These are phyloP conservation scores for Meyerozyma sp. DNA, from an alignment of 1,139 yeast species.

Conservation along the genomic window DNA sequence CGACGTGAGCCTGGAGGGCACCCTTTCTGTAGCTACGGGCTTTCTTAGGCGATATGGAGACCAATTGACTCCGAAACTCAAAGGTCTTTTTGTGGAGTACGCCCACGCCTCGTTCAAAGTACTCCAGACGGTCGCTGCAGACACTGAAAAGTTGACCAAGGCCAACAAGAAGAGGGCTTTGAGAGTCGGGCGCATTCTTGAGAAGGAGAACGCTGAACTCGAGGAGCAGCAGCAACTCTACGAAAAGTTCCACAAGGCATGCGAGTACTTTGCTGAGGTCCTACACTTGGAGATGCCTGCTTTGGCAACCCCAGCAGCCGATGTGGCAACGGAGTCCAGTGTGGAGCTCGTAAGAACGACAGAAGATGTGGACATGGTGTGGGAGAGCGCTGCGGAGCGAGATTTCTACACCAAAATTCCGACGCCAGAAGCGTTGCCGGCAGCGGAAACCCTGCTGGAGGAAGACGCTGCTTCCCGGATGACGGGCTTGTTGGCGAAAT, in stretches of 20 bases:
- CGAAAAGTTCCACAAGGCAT: slow-evolving; percentile 41
- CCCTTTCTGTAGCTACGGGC: slow-evolving; percentile 42
- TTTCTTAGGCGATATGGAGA: slow-evolving; percentile 45
- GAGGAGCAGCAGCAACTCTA: slow-evolving; percentile 32
- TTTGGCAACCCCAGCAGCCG: slow-evolving; percentile 15
- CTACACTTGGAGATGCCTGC: slow-evolving; percentile 30
- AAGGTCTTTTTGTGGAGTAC: slow-evolving; percentile 25
- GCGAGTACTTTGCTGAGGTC: slow-evolving; percentile 41
- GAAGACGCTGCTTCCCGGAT: slow-evolving; percentile 3
- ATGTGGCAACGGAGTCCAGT: slow-evolving; percentile 10
- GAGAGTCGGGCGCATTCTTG: slow-evolving; percentile 60
- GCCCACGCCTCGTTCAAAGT: slow-evolving; percentile 38
- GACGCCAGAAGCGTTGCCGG: slow-evolving; percentile 21
- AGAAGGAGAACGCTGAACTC: slow-evolving; percentile 42
- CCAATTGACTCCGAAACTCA: slow-evolving; percentile 26
- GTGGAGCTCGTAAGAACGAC: slow-evolving; percentile 23
- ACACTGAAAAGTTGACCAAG: slow-evolving; percentile 27
- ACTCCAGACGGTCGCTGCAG: slow-evolving; percentile 28
- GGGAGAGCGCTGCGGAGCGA: slow-evolving; percentile 65
- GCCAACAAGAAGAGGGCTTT: slow-evolving; percentile 53
- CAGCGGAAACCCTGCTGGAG: slow-evolving; percentile 13
- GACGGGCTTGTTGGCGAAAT: slow-evolving; percentile 34
- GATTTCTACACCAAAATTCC: slow-evolving; percentile 51
- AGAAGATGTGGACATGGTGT: slow-evolving; percentile 39
- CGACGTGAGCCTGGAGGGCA: slow-evolving; percentile 43